Evolutionary conservation across 78 protist species (phyloP).

Genomic region (Dictyostelium firmibasis): DNA sequence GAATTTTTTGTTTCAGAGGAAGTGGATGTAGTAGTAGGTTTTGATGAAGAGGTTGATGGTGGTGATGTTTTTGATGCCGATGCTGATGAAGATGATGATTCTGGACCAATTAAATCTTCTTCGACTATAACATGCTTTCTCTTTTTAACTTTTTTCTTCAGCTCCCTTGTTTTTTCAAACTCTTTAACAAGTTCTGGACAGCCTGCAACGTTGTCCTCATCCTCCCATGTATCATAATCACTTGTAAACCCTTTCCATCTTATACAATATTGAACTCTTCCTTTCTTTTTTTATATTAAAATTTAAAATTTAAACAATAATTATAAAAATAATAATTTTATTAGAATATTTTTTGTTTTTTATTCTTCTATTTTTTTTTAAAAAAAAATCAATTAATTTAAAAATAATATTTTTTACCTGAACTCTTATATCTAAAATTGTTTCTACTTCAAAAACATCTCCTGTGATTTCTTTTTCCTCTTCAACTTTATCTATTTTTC

Average conservation of each 20-base stretch:
- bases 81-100: not conserved
- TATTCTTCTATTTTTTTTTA: not conserved
- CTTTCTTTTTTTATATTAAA: too few relatives aligned
- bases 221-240: conserved; percentile 9
- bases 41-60: not conserved
- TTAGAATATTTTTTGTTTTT: not conserved
- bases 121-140: not conserved
- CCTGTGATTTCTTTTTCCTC: not conserved
- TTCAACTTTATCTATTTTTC: not conserved
- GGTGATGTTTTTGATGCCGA: not conserved
- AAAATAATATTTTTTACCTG: not conserved
- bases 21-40: not conserved
- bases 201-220: not conserved
- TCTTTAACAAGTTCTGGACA: not conserved
- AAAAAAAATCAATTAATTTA: not conserved
- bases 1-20: not conserved
- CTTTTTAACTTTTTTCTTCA: not conserved
- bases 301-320: too few relatives aligned
- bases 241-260: not conserved
- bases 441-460: conserved; percentile 6
- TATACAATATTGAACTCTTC: not conserved
- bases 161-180: not conserved
- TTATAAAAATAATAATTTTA: too few relatives aligned
- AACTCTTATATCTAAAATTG: conserved; percentile 8
- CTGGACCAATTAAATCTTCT: not conserved